Percentiles rank a stretch among this genome's conserved stretches.
Conservation (phyloP, 176 grass and related monocot genomes). For the Musa troglodytarum region DNA sequence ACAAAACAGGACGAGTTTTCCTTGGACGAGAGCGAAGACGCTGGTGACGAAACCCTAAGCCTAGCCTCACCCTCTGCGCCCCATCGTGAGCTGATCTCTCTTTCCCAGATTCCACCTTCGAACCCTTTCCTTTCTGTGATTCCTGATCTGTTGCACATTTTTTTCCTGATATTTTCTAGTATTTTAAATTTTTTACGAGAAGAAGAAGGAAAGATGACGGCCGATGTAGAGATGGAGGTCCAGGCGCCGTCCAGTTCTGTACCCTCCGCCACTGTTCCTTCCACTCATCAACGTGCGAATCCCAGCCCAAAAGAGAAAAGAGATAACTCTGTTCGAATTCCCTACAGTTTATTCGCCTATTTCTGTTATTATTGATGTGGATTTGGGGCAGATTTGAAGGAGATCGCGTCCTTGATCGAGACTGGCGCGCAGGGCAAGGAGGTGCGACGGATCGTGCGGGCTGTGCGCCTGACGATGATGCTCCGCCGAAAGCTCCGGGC, state of each 20-base stretch:
- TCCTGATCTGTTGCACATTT: not conserved
- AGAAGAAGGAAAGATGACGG: constrained; percentile 4
- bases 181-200: not conserved
- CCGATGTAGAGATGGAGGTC: constrained; percentile 24
- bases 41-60: not conserved
- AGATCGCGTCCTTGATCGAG: constrained; percentile 67
- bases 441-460: constrained; percentile 62
- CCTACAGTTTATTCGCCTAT: constrained; percentile 8
- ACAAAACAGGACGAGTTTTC: too few relatives aligned
- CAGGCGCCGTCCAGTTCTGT: constrained; percentile 9
- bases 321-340: constrained; percentile 16
- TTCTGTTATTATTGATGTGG: not conserved
- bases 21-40: too few relatives aligned
- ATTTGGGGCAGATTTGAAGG: constrained; percentile 62
- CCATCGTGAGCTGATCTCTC: not conserved
- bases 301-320: not conserved
- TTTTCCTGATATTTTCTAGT: too few relatives aligned
- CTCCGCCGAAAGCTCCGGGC: constrained; percentile 50
- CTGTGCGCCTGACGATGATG: constrained; percentile 60
- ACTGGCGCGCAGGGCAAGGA: constrained; percentile 60
- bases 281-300: constrained; percentile 18
- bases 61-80: not conserved
- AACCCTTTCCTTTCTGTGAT: too few relatives aligned
- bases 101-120: not conserved
- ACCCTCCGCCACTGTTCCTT: constrained; percentile 1